Evolutionary conservation across 306 rosid species (phyloP).

Genomic region (Ziziphus jujuba): DNA sequence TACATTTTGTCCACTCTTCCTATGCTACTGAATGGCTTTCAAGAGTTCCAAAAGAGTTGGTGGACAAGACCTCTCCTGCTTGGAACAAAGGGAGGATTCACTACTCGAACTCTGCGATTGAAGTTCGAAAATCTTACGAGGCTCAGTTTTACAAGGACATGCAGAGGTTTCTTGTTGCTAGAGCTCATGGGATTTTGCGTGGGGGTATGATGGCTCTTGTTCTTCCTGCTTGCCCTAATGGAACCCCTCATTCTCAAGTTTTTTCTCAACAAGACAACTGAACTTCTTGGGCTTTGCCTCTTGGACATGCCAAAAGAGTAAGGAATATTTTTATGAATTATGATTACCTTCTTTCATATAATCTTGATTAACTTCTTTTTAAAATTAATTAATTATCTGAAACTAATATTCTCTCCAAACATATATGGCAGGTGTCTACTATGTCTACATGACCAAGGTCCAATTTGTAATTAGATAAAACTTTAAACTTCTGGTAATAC

Average conservation of each 20-base stretch:
- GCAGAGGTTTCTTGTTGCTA: constrained; percentile 28
- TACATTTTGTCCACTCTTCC: constrained; percentile 33
- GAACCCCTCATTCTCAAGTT: constrained; percentile 13
- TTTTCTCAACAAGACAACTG: background rate
- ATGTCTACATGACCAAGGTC: too few relatives aligned
- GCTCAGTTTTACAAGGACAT: constrained; percentile 31
- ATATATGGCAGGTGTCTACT: too few relatives aligned
- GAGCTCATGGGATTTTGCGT: constrained; percentile 32
- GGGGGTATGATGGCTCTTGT: constrained; percentile 38
- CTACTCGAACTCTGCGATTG: constrained; percentile 12
- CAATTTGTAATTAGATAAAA: too few relatives aligned
- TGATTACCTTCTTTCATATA: too few relatives aligned
- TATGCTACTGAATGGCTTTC: constrained; percentile 38
- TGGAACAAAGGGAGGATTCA: constrained; percentile 41
- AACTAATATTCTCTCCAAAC: too few relatives aligned
- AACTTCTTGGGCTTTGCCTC: constrained; percentile 24
- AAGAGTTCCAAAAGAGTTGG: constrained; percentile 20
- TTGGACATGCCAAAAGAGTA: constrained; percentile 41
- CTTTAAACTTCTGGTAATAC: too few relatives aligned
- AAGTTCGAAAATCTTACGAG: constrained; percentile 25
- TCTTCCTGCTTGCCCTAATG: constrained; percentile 22
- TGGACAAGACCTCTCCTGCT: constrained; percentile 14
- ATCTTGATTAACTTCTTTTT: too few relatives aligned
- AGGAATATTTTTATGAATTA: too few relatives aligned
- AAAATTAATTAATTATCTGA: too few relatives aligned